Conservation (phyloP, 768 basidiomycete genomes). For the Trametes elegans region DNA sequence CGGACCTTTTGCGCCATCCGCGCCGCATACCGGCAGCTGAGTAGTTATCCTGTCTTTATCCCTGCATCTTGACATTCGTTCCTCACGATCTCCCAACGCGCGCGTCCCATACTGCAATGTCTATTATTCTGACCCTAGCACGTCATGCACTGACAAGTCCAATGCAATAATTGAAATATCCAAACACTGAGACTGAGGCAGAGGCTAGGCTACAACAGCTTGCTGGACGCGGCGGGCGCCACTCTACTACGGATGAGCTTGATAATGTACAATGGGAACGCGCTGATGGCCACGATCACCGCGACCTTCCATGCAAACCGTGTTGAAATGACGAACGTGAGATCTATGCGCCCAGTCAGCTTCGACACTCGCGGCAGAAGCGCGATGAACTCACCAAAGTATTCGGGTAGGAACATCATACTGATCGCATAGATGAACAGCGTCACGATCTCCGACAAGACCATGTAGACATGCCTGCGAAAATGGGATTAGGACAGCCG, state of each 20-base stretch:
- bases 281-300: slow-evolving; percentile 91
- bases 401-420: slow-evolving; percentile 92
- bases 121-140: slow-evolving; percentile 26
- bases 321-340: slow-evolving; percentile 85
- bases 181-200: slow-evolving; percentile 33
- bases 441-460: slow-evolving; percentile 87
- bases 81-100: neutral
- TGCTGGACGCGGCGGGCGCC: slow-evolving; percentile 92
- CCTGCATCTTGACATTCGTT: slow-evolving; percentile 26
- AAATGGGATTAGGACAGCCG: neutral
- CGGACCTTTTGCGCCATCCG: slow-evolving; percentile 47
- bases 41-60: slow-evolving; percentile 11
- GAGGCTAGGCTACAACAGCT: slow-evolving; percentile 56
- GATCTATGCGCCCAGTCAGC: slow-evolving; percentile 49
- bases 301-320: slow-evolving; percentile 94
- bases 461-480: slow-evolving; percentile 91
- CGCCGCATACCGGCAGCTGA: slow-evolving; percentile 37
- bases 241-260: slow-evolving; percentile 84
- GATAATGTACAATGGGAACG: slow-evolving; percentile 87
- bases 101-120: slow-evolving; percentile 27
- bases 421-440: slow-evolving; percentile 85
- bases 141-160: slow-evolving; percentile 28
- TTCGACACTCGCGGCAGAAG: neutral
- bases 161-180: neutral
- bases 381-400: slow-evolving; percentile 74